Percentiles rank a stretch among this genome's conserved stretches.
Evolutionary conservation across 352 stramenopile species (phyloP).

Genomic region (Phytophthora tubulina): DNA sequence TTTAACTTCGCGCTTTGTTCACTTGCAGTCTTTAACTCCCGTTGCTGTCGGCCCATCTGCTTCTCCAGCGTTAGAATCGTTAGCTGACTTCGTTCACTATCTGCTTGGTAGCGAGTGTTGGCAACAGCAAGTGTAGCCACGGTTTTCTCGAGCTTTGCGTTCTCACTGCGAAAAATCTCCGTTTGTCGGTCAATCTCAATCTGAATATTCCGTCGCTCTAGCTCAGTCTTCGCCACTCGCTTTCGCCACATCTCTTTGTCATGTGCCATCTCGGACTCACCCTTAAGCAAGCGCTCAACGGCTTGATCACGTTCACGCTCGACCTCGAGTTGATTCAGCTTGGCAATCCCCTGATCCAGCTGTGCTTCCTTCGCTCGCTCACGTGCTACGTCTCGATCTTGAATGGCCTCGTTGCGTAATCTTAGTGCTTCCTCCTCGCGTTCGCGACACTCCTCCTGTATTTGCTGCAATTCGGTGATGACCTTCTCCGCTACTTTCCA

Average conservation of each 20-base stretch:
- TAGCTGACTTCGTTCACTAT: constrained; percentile 39
- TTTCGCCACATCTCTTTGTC: constrained; percentile 59
- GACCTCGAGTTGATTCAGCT: constrained; percentile 53
- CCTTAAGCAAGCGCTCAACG: constrained; percentile 41
- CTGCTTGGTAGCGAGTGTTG: constrained; percentile 36
- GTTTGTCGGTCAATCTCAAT: constrained; percentile 71
- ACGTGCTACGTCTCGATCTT: constrained; percentile 55
- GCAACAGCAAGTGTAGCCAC: constrained; percentile 25
- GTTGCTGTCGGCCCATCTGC: constrained; percentile 34
- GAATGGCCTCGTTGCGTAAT: constrained; percentile 58
- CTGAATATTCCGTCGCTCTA: constrained; percentile 68
- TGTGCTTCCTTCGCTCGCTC: constrained; percentile 52
- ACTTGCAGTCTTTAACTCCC: constrained; percentile 27
- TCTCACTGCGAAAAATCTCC: constrained; percentile 49
- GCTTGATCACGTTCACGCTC: constrained; percentile 55
- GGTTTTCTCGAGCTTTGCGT: constrained; percentile 51
- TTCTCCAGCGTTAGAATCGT: constrained; percentile 40
- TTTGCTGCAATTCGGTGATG: constrained; percentile 50
- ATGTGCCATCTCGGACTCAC: constrained; percentile 45
- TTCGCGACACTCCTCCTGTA: constrained; percentile 50
- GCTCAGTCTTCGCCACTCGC: constrained; percentile 51
- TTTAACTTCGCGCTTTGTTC: constrained; percentile 35
- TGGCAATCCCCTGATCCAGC: constrained; percentile 62
- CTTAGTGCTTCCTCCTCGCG: constrained; percentile 61
- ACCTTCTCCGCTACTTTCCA: constrained; percentile 60